A percentile compares a stretch with the other conserved stretches of the same genome.
These are phyloP conservation scores for Glebionis coronaria DNA, from an alignment of 129 eudicot species.

Conservation along the genomic window DNA sequence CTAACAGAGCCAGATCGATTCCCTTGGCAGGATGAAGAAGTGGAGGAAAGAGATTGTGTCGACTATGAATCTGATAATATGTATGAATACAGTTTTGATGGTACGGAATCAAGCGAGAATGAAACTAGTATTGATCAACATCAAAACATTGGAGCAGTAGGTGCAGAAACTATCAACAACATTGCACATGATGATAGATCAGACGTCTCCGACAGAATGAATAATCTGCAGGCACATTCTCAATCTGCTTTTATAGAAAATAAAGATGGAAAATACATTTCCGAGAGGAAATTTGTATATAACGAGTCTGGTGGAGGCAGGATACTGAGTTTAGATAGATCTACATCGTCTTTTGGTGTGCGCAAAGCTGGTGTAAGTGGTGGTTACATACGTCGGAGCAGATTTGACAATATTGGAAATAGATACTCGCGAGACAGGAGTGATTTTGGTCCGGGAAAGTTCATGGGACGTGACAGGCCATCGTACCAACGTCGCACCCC, in stretches of 20 bases:
- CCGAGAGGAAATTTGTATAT: slow-evolving; percentile 17
- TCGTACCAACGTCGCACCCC: no score
- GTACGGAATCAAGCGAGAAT: slow-evolving; percentile 36
- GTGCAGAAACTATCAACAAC: slow-evolving; percentile 25
- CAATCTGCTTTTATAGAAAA: slow-evolving; percentile 20
- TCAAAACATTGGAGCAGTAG: no score
- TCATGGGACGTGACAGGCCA: no score
- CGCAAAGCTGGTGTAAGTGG: slow-evolving; percentile 29
- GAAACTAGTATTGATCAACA: slow-evolving; percentile 11
- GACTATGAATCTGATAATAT: slow-evolving; percentile 73
- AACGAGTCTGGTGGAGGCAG: slow-evolving; percentile 21
- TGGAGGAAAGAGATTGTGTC: slow-evolving; percentile 60
- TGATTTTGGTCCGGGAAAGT: no score
- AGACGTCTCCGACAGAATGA: no score
- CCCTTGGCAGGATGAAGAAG: slow-evolving; percentile 45
- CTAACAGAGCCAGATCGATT: slow-evolving; percentile 11
- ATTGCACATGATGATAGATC: slow-evolving; percentile 18
- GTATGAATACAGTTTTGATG: slow-evolving; percentile 52
- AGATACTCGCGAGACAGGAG: no score
- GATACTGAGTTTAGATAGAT: slow-evolving; percentile 30
- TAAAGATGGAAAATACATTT: slow-evolving; percentile 20
- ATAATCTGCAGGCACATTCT: slow-evolving; percentile 28
- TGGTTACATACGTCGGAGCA: slow-evolving; percentile 15
- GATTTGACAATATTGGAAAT: slow-evolving; percentile 27
- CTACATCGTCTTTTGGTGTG: slow-evolving; percentile 23